phyloP scores from a whole-genome alignment of 2,329 filamentous ascomycete species.

The Orbilia blumenaviensis region DNA sequence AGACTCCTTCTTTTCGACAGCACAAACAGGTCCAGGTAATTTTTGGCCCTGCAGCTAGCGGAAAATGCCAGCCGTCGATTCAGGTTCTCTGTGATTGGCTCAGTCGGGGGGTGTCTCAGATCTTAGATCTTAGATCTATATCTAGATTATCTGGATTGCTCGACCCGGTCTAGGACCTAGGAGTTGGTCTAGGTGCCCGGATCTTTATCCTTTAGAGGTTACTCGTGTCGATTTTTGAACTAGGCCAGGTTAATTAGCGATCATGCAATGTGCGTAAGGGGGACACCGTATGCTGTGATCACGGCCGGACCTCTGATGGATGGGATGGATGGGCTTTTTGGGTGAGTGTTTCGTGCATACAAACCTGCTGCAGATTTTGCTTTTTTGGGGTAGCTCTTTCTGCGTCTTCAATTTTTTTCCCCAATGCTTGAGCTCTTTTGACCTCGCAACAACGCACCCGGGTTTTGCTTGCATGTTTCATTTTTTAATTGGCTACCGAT shows the following conservation, averaged over 20 bases:
- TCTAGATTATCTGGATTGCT: not conserved
- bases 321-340: not conserved
- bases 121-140: conserved; percentile 38
- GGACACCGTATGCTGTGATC: not conserved
- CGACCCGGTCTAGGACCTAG: too few relatives aligned
- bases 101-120: conserved; percentile 25
- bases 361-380: not conserved
- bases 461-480: not conserved
- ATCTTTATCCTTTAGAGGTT: not conserved
- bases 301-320: not conserved
- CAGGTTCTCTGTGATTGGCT: not conserved
- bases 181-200: too few relatives aligned
- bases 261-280: conserved; percentile 9
- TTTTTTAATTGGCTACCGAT: not conserved
- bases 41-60: not conserved
- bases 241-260: not conserved
- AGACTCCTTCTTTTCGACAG: not conserved
- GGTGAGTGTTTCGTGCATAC: conserved; percentile 6
- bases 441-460: not conserved
- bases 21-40: not conserved
- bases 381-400: not conserved
- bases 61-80: conserved; percentile 1
- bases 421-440: not conserved
- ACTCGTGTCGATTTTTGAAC: not conserved
- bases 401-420: not conserved